Percentiles rank a stretch among this genome's conserved stretches.
phyloP scores from a whole-genome alignment of 140 eudicot species.

The Stevia rebaudiana region DNA sequence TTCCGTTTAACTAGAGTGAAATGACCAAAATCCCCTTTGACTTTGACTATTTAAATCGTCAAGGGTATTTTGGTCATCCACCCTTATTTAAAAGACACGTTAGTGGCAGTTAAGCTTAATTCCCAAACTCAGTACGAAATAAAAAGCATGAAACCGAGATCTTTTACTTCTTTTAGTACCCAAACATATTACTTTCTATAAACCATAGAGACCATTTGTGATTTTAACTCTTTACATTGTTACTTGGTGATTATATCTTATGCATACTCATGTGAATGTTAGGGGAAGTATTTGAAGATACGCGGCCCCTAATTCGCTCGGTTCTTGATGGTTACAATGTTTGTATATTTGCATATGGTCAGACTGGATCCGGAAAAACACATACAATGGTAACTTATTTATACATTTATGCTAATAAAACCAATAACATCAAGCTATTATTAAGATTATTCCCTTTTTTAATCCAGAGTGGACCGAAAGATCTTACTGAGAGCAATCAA shows the following conservation, averaged over 20 bases:
- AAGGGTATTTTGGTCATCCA: too few relatives aligned
- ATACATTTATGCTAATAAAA: background rate
- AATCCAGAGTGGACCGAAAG: slow-evolving; percentile 81
- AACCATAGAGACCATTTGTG: too few relatives aligned
- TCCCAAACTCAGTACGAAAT: too few relatives aligned
- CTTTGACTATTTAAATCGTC: too few relatives aligned
- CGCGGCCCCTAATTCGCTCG: slow-evolving; percentile 81
- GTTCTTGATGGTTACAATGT: slow-evolving; percentile 96
- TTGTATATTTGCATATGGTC: slow-evolving; percentile 95
- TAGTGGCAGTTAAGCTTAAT: too few relatives aligned
- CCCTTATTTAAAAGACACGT: too few relatives aligned
- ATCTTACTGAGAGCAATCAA: slow-evolving; percentile 64
- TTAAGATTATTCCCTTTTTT: slow-evolving; percentile 2
- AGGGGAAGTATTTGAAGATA: slow-evolving; percentile 90
- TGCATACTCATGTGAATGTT: background rate
- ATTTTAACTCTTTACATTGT: background rate
- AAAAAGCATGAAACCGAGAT: too few relatives aligned
- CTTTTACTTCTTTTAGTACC: too few relatives aligned
- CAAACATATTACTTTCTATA: too few relatives aligned
- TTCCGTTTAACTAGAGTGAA: too few relatives aligned
- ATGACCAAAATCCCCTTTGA: too few relatives aligned
- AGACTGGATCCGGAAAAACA: slow-evolving; percentile 96
- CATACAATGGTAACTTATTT: slow-evolving; percentile 69
- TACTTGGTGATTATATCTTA: slow-evolving; percentile 4
- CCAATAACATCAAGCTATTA: background rate